Conservation (phyloP, 345 rosid genomes). For the Anacardium occidentale region DNA sequence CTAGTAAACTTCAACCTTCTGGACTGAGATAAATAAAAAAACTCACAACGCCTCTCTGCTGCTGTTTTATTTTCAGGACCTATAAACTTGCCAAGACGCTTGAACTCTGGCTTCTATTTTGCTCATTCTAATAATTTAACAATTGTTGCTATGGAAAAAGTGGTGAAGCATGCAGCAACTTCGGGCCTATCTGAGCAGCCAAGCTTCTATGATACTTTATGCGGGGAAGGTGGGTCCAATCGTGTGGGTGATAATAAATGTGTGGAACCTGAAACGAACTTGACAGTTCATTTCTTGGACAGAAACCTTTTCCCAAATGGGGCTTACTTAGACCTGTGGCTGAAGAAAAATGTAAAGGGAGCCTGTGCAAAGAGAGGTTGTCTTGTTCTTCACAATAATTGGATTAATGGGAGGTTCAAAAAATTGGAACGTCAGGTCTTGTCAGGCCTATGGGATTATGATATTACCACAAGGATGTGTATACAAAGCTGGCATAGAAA, state of each 20-base stretch:
- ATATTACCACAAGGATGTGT: conserved; percentile 71
- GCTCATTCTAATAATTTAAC: conserved; percentile 57
- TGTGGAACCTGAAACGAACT: conserved; percentile 65
- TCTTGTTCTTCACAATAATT: conserved; percentile 74
- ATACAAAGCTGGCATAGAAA: conserved; percentile 30
- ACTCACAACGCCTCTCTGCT: too few relatives aligned
- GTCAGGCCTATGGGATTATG: conserved; percentile 83
- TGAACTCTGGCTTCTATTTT: conserved; percentile 91
- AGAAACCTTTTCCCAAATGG: conserved; percentile 89
- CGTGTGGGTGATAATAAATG: conserved; percentile 59
- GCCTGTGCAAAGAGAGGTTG: conserved; percentile 61
- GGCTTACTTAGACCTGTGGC: conserved; percentile 76
- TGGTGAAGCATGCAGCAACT: conserved; percentile 78
- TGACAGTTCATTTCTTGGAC: conserved; percentile 69
- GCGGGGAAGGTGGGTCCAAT: conserved; percentile 76
- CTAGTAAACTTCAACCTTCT: neutral
- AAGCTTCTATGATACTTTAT: conserved; percentile 84
- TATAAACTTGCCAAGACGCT: conserved; percentile 80
- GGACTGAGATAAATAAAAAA: neutral
- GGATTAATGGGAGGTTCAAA: conserved; percentile 83
- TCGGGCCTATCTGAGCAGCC: conserved; percentile 89
- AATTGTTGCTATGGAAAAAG: conserved; percentile 77
- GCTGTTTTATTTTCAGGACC: conserved; percentile 48
- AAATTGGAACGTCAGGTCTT: conserved; percentile 75
- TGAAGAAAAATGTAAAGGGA: conserved; percentile 48